phyloP scores from a whole-genome alignment of 805 yeast genomes.

The Myxozyma geophila region DNA sequence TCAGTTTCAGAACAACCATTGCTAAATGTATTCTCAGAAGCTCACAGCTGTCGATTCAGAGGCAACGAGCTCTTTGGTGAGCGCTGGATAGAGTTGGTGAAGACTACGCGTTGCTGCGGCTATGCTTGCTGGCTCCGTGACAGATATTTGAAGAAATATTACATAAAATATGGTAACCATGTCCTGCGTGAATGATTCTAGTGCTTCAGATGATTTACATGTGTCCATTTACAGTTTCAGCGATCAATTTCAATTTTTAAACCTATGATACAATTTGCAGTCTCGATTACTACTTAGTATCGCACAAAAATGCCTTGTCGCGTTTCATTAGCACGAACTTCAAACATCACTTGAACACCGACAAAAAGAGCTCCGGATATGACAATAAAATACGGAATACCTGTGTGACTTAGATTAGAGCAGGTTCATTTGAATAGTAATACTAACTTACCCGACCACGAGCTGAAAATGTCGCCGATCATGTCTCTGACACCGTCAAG shows the following conservation, averaged over 20 bases:
- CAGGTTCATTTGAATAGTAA: not conserved
- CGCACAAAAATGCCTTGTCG: constrained; percentile 81
- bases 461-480: constrained; percentile 70
- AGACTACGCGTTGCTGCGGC: not conserved
- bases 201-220: not conserved
- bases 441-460: constrained; percentile 58
- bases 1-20: constrained; percentile 29
- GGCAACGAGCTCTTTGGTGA: no score
- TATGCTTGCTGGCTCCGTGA: not conserved
- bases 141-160: not conserved
- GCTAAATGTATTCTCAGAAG: not conserved
- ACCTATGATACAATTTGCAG: no score
- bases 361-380: constrained; percentile 74
- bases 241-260: not conserved
- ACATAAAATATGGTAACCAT: not conserved
- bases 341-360: constrained; percentile 93
- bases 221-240: not conserved
- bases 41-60: not conserved
- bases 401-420: not conserved
- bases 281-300: constrained; percentile 52
- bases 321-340: constrained; percentile 81
- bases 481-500: constrained; percentile 76
- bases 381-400: constrained; percentile 53
- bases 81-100: no score
- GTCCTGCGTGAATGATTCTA: not conserved